Conservation (phyloP, 495 filamentous ascomycete genomes). For the Usnea hakonensis region DNA sequence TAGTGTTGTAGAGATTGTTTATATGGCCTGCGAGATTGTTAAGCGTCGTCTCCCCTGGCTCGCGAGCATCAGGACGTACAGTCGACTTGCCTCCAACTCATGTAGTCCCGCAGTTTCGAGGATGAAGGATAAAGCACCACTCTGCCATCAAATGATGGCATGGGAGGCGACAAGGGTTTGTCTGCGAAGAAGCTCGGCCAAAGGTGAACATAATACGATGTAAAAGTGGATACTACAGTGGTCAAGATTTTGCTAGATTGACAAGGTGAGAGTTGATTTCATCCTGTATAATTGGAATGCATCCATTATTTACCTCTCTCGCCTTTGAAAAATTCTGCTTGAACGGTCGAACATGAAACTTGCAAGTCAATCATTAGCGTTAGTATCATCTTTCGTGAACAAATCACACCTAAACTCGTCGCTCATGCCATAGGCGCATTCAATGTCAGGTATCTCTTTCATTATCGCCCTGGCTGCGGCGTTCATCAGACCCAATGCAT, state of each 20-base stretch:
- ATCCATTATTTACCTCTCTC: constrained; percentile 56
- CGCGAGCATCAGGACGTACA: constrained; percentile 47
- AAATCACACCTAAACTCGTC: constrained; percentile 74
- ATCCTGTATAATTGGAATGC: neutral
- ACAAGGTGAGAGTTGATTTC: constrained; percentile 8
- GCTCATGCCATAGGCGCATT: constrained; percentile 83
- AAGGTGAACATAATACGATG: constrained; percentile 76
- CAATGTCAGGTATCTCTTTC: constrained; percentile 75
- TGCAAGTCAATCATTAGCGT: neutral
- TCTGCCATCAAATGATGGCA: constrained; percentile 87
- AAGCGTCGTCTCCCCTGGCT: neutral
- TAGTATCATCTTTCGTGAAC: neutral
- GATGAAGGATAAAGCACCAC: constrained; percentile 79
- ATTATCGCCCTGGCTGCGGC: constrained; percentile 75
- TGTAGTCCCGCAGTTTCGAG: constrained; percentile 79
- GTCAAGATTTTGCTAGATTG: constrained; percentile 72
- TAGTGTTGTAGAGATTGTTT: constrained; percentile 97
- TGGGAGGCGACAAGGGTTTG: constrained; percentile 56
- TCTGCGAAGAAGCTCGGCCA: constrained; percentile 72
- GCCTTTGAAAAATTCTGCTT: constrained; percentile 75
- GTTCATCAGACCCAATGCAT: constrained; percentile 91
- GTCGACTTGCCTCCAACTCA: constrained; percentile 95
- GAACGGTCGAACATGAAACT: constrained; percentile 85
- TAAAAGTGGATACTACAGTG: constrained; percentile 86
- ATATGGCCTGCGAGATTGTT: constrained; percentile 63